Evolutionary conservation across 148 eudicot genomes (phyloP).

Genomic region (Fagopyrum homotropicum): DNA sequence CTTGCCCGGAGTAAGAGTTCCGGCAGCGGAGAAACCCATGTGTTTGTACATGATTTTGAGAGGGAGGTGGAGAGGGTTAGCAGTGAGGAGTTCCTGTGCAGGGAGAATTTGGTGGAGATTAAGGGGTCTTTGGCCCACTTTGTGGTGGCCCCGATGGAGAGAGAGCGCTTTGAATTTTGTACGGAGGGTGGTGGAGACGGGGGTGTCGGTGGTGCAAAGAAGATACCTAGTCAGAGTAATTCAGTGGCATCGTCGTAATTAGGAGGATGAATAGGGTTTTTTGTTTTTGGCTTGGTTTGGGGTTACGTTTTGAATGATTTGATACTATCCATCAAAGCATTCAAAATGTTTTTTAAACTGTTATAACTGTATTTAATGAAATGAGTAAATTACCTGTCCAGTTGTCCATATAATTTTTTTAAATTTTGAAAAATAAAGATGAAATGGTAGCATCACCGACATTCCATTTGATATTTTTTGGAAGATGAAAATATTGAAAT

Average conservation of each 20-base stretch:
- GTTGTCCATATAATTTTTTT: too few species aligned
- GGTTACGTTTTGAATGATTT: slow-evolving; percentile 3
- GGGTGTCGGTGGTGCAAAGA: background rate
- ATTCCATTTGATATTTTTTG: too few species aligned
- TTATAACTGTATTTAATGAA: too few species aligned
- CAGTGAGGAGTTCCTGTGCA: slow-evolving; percentile 73
- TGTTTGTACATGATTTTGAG: slow-evolving; percentile 72
- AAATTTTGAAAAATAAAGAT: too few species aligned
- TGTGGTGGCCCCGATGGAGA: slow-evolving; percentile 24
- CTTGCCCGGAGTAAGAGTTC: slow-evolving; percentile 49
- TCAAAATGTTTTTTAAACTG: background rate
- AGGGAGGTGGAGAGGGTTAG: slow-evolving; percentile 63
- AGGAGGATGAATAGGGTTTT: background rate
- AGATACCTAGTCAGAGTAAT: background rate
- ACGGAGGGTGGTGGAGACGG: slow-evolving; percentile 9
- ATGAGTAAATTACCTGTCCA: too few species aligned
- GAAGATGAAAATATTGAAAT: too few species aligned
- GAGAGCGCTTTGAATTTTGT: slow-evolving; percentile 29
- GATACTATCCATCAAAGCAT: background rate
- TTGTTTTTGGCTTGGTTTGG: background rate
- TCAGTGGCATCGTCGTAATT: slow-evolving; percentile 10
- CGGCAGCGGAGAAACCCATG: slow-evolving; percentile 34
- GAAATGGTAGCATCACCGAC: too few species aligned
- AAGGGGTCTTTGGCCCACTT: slow-evolving; percentile 64
- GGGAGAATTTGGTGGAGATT: slow-evolving; percentile 63